Percentiles rank a stretch among this genome's conserved stretches.
These are phyloP conservation scores for Chlamydomonas asymmetrica DNA, from an alignment of 139 green algal species.

Conservation along the genomic window DNA sequence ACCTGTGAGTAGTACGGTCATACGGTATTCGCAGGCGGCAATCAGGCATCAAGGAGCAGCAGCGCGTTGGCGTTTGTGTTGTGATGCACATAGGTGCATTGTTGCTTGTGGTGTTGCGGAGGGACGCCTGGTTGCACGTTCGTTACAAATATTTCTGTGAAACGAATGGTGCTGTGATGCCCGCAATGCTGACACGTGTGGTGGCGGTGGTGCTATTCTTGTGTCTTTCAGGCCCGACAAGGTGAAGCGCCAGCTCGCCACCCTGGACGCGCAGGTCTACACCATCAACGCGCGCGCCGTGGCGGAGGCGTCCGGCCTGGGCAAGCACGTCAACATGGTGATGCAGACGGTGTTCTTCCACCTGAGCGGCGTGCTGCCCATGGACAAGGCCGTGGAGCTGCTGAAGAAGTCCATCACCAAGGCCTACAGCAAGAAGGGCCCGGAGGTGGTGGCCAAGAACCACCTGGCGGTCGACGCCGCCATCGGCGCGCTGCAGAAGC, in stretches of 20 bases:
- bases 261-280: slow-evolving; percentile 37
- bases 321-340: slow-evolving; percentile 66
- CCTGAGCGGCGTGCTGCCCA: slow-evolving; percentile 50
- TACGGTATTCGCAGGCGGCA: no score
- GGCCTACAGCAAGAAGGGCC: slow-evolving; percentile 65
- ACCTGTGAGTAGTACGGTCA: slow-evolving; percentile 21
- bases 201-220: background rate
- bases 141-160: no score
- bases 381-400: slow-evolving; percentile 54
- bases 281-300: slow-evolving; percentile 44
- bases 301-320: slow-evolving; percentile 43
- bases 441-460: slow-evolving; percentile 57
- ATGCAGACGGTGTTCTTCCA: slow-evolving; percentile 71
- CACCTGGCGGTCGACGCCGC: slow-evolving; percentile 52
- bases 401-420: slow-evolving; percentile 65
- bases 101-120: no score
- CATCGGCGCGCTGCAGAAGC: slow-evolving; percentile 29
- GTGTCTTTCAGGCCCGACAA: slow-evolving; percentile 1
- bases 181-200: no score
- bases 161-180: no score
- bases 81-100: no score
- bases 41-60: no score
- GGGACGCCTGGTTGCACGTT: no score
- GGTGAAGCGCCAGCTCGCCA: slow-evolving; percentile 38
- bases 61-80: no score